Conservation (phyloP, 768 basidiomycete genomes). For the Pleurotus sapidus region DNA sequence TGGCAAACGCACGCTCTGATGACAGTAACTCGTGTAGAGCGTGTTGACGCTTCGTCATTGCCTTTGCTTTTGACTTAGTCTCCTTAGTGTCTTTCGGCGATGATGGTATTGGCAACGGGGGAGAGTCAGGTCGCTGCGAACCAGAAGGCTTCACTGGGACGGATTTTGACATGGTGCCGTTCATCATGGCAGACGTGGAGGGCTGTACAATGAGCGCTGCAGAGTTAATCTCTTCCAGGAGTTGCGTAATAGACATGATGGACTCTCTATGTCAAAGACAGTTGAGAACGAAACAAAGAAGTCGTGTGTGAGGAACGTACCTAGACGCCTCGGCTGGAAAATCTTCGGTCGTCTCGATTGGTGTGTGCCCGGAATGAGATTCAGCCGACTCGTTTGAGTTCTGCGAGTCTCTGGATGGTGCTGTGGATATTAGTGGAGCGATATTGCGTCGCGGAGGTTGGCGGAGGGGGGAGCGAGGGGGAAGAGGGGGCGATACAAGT, state of each 20-base stretch:
- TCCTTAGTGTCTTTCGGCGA: slow-evolving; percentile 13
- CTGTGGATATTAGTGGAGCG: slow-evolving; percentile 15
- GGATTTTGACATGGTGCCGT: slow-evolving; percentile 9
- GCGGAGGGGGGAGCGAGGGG: slow-evolving; percentile 22
- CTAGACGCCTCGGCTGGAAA: slow-evolving; percentile 6
- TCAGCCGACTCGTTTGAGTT: slow-evolving; percentile 1
- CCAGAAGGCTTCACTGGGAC: slow-evolving; percentile 1
- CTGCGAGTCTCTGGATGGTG: slow-evolving; percentile 1
- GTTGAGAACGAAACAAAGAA: slow-evolving; percentile 2
- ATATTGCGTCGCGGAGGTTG: slow-evolving; percentile 15
- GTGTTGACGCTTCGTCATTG: slow-evolving; percentile 69
- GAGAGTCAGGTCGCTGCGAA: slow-evolving; percentile 6
- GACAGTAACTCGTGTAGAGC: slow-evolving; percentile 76
- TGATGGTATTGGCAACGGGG: slow-evolving; percentile 15
- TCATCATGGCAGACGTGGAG: slow-evolving; percentile 5
- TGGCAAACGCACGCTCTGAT: slow-evolving; percentile 79
- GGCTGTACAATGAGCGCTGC: slow-evolving; percentile 2
- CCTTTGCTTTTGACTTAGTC: slow-evolving; percentile 14
- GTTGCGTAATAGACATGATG: slow-evolving; percentile 4
- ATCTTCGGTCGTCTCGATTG: slow-evolving; percentile 11
- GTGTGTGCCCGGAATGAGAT: slow-evolving; percentile 14
- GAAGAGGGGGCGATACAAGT: slow-evolving; percentile 14
- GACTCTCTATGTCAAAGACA: not conserved
- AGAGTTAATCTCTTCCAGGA: slow-evolving; percentile 3
- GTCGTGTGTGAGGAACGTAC: not conserved